phyloP scores from a whole-genome alignment of 164 flowering plant species.

The Magnolia sinica region DNA sequence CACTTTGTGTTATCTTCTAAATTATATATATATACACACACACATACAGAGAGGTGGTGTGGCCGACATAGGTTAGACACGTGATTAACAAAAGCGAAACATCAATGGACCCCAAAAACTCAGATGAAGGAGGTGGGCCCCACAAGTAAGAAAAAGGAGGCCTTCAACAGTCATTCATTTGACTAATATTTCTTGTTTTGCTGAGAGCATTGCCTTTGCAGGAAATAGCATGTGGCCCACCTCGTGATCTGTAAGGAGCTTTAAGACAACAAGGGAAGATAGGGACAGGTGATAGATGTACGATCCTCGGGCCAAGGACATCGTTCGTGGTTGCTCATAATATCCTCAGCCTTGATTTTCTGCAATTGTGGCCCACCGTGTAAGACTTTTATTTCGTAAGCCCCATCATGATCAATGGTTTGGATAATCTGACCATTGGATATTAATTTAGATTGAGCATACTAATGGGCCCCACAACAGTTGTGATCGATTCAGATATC shows the following conservation, averaged over 20 bases:
- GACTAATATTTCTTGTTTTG: constrained; percentile 8
- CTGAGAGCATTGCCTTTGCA: constrained; percentile 9
- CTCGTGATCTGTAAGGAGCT: not conserved
- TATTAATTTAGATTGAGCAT: too few species aligned
- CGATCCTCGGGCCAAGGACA: too few species aligned
- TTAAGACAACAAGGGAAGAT: not conserved
- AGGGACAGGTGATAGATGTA: not conserved
- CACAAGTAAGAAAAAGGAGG: not conserved
- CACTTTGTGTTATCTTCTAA: too few species aligned
- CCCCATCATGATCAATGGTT: too few species aligned
- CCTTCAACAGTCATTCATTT: not conserved
- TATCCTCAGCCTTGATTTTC: too few species aligned
- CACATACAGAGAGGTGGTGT: constrained; percentile 3
- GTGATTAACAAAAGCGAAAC: constrained; percentile 15
- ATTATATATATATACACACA: too few species aligned
- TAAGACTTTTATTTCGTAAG: too few species aligned
- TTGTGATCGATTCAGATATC: too few species aligned
- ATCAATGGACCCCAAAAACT: constrained; percentile 7
- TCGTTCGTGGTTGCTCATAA: too few species aligned
- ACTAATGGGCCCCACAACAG: too few species aligned
- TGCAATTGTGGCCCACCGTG: too few species aligned
- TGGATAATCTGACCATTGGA: too few species aligned
- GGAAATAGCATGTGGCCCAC: not conserved
- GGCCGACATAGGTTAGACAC: constrained; percentile 22
- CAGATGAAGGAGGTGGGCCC: constrained; percentile 10